Evolutionary conservation across 148 eudicot genomes (phyloP).

Genomic region (Rhododendron ovatum): DNA sequence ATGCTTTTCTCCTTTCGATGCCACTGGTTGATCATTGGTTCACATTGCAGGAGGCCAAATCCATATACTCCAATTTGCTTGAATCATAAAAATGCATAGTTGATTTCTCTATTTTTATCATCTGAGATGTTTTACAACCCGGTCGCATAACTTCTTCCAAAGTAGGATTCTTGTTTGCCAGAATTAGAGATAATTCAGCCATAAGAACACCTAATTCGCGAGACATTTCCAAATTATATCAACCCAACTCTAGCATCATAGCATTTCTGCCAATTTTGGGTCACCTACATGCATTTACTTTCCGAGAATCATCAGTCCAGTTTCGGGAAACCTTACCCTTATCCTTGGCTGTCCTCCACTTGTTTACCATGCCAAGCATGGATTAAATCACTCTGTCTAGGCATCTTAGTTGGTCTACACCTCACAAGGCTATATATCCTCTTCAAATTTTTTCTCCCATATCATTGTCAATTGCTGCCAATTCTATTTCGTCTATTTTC

Average conservation of each 20-base stretch:
- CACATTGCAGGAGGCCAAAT: slow-evolving; percentile 1
- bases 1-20: not conserved
- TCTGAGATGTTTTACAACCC: not conserved
- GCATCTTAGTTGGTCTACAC: not conserved
- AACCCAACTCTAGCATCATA: not conserved
- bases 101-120: not conserved
- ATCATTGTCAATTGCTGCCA: not conserved
- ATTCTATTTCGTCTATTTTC: not conserved
- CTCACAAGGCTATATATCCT: not conserved
- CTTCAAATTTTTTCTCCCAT: not conserved
- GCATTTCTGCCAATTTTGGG: not conserved
- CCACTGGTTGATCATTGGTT: not conserved
- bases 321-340: not conserved
- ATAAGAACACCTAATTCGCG: not conserved
- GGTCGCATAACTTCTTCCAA: not conserved
- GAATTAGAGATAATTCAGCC: not conserved
- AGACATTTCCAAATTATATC: not conserved
- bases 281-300: not conserved
- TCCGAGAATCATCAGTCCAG: not conserved
- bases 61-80: not conserved
- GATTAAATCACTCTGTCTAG: not conserved
- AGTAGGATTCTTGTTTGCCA: not conserved
- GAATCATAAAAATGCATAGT: not conserved
- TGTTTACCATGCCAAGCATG: not conserved
- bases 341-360: not conserved